Conservation (phyloP, 805 yeast species). For the Wickerhamiella qilinensis region DNA sequence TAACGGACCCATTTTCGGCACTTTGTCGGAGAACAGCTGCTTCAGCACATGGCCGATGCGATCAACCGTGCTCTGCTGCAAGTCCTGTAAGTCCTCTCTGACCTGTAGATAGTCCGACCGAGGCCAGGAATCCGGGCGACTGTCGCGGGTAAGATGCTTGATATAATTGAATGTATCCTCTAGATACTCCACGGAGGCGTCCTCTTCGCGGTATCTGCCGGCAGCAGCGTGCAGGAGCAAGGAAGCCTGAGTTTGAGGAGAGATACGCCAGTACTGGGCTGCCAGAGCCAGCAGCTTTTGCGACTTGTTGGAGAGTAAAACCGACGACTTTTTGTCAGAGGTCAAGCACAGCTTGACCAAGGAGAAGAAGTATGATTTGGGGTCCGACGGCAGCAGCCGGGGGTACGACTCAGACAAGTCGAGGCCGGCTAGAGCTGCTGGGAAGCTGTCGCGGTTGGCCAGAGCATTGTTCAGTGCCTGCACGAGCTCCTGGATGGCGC, state of each 20-base stretch:
- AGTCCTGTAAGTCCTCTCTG: slow-evolving; percentile 20
- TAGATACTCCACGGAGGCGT: background rate
- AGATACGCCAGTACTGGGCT: slow-evolving; percentile 42
- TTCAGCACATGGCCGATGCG: slow-evolving; percentile 28
- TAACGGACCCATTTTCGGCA: slow-evolving; percentile 45
- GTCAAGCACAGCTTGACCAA: slow-evolving; percentile 30
- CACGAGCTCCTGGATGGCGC: slow-evolving; percentile 20
- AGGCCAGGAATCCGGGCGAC: slow-evolving; percentile 7
- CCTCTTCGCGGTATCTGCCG: background rate
- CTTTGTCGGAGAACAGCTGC: slow-evolving; percentile 24
- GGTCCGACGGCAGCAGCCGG: slow-evolving; percentile 24
- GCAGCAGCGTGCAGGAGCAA: slow-evolving; percentile 1
- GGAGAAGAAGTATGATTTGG: slow-evolving; percentile 27
- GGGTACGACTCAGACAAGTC: slow-evolving; percentile 1
- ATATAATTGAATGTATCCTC: slow-evolving; percentile 3
- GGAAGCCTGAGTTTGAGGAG: slow-evolving; percentile 7
- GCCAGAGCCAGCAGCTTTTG: slow-evolving; percentile 29
- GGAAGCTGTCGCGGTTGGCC: too few relatives aligned
- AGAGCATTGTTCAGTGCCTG: slow-evolving; percentile 10
- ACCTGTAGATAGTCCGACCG: slow-evolving; percentile 4
- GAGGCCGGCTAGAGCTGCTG: too few relatives aligned
- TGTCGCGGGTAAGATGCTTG: slow-evolving; percentile 1
- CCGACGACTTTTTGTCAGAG: slow-evolving; percentile 12
- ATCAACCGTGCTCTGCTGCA: slow-evolving; percentile 32
- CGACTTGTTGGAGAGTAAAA: slow-evolving; percentile 29